These are phyloP conservation scores for Aspergillus pseudoterreus DNA, from an alignment of 2,329 filamentous ascomycete genomes.

Conservation along the genomic window DNA sequence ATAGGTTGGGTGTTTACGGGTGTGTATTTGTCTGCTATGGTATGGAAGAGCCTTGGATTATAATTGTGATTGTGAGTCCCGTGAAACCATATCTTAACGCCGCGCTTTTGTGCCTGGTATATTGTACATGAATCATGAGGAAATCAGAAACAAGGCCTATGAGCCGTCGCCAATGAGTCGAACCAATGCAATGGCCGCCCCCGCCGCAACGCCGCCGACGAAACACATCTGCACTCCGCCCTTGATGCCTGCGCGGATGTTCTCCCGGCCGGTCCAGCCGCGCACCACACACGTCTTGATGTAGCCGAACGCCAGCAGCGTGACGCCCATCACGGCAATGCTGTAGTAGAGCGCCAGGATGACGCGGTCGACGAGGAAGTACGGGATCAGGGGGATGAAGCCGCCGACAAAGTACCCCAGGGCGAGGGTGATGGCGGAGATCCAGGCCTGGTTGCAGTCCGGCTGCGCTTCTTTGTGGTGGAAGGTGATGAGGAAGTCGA, in stretches of 20 bases:
- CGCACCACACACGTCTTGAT: slow-evolving; percentile 45
- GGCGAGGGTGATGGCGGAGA: slow-evolving; percentile 63
- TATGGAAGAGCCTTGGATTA: not conserved
- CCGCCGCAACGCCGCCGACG: slow-evolving; percentile 63
- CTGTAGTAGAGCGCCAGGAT: slow-evolving; percentile 49
- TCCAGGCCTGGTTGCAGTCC: slow-evolving; percentile 44
- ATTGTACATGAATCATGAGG: slow-evolving; percentile 1
- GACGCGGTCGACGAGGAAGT: slow-evolving; percentile 55
- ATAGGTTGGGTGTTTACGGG: not conserved
- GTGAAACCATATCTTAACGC: slow-evolving; percentile 2
- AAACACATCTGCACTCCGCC: slow-evolving; percentile 63
- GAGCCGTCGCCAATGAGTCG: slow-evolving; percentile 44
- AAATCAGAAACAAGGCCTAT: slow-evolving; percentile 4
- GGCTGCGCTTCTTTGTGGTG: slow-evolving; percentile 45
- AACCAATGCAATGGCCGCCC: slow-evolving; percentile 62
- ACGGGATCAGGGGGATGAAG: slow-evolving; percentile 67
- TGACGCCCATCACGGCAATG: slow-evolving; percentile 41
- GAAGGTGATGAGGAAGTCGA: slow-evolving; percentile 48
- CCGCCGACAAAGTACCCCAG: slow-evolving; percentile 68
- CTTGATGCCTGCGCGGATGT: slow-evolving; percentile 52
- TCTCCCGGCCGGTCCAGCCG: slow-evolving; percentile 43
- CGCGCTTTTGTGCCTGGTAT: slow-evolving; percentile 3
- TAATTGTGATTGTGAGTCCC: not conserved
- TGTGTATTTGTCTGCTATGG: no score
- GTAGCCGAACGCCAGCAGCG: slow-evolving; percentile 41